Conservation (phyloP, 257 asterid genomes). For the Capsicum baccatum region DNA sequence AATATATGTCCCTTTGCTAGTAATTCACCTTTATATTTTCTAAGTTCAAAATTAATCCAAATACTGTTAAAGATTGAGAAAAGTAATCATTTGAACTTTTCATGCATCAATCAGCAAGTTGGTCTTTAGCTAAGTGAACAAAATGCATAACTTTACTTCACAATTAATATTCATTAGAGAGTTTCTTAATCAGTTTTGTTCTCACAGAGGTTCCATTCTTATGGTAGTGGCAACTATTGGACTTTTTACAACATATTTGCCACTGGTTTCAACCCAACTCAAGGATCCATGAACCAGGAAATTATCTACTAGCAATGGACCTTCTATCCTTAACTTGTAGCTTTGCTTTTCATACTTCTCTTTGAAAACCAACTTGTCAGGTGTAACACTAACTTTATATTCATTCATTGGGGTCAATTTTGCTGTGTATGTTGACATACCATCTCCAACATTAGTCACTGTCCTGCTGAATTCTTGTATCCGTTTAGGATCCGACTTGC, state of each 20-base stretch:
- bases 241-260: slow-evolving; percentile 56
- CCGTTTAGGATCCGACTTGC: neutral
- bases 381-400: slow-evolving; percentile 57
- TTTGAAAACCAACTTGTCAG: slow-evolving; percentile 56
- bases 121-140: neutral
- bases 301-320: slow-evolving; percentile 36
- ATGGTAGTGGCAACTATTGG: slow-evolving; percentile 60
- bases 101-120: slow-evolving; percentile 14
- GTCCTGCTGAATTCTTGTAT: slow-evolving; percentile 56
- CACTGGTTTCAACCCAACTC: slow-evolving; percentile 62
- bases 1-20: neutral
- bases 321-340: slow-evolving; percentile 56
- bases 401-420: slow-evolving; percentile 44
- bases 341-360: slow-evolving; percentile 58
- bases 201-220: slow-evolving; percentile 22
- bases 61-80: neutral
- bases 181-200: slow-evolving; percentile 1
- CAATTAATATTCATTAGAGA: neutral
- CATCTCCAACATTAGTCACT: slow-evolving; percentile 67
- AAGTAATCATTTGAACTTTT: neutral
- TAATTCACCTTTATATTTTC: neutral
- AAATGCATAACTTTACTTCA: neutral
- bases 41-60: slow-evolving; percentile 11
- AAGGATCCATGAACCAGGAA: slow-evolving; percentile 48
- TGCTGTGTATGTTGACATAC: slow-evolving; percentile 45